These are phyloP conservation scores for Raffaelea albimanens DNA, from an alignment of 2,329 filamentous ascomycete species.

Conservation along the genomic window DNA sequence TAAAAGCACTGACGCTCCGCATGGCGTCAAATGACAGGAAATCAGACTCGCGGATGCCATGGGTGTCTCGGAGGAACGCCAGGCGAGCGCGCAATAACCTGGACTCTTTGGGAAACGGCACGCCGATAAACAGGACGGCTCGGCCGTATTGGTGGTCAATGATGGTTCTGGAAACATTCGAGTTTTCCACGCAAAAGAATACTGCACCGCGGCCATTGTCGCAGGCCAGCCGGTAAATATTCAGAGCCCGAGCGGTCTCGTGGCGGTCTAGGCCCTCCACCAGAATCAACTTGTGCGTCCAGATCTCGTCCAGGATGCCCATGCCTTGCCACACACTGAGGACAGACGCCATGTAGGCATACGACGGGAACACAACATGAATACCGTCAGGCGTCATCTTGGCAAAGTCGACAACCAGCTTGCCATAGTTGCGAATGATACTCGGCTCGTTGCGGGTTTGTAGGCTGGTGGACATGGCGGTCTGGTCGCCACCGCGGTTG, in stretches of 20 bases:
- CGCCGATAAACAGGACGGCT: constrained; percentile 90
- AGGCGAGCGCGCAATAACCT: constrained; percentile 91
- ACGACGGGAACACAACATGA: constrained; percentile 98
- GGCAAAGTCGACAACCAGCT: constrained; percentile 85
- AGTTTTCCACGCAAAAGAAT: constrained; percentile 88
- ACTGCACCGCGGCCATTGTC: constrained; percentile 94
- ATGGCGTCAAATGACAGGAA: constrained; percentile 98
- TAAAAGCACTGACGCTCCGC: constrained; percentile 95
- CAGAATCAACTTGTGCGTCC: constrained; percentile 97
- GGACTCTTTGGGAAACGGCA: constrained; percentile 86
- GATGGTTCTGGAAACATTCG: constrained; percentile 98
- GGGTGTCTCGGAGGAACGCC: constrained; percentile 90
- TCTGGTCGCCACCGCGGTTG: constrained; percentile 88
- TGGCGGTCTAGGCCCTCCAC: constrained; percentile 97
- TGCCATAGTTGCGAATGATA: constrained; percentile 96
- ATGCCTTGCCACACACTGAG: constrained; percentile 99
- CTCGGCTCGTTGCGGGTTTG: constrained; percentile 91
- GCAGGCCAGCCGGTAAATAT: constrained; percentile 95
- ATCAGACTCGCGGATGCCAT: constrained; percentile 92
- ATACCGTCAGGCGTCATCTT: constrained; percentile 94
- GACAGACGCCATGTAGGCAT: constrained; percentile 98
- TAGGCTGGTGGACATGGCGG: constrained; percentile 85
- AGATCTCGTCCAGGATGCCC: constrained; percentile 94
- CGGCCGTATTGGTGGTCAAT: constrained; percentile 98
- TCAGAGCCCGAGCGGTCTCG: constrained; percentile 88